A percentile compares a stretch with the other conserved stretches of the same genome.
Conservation (phyloP, 352 stramenopile genomes). For the Peronosclerospora sorghi region DNA sequence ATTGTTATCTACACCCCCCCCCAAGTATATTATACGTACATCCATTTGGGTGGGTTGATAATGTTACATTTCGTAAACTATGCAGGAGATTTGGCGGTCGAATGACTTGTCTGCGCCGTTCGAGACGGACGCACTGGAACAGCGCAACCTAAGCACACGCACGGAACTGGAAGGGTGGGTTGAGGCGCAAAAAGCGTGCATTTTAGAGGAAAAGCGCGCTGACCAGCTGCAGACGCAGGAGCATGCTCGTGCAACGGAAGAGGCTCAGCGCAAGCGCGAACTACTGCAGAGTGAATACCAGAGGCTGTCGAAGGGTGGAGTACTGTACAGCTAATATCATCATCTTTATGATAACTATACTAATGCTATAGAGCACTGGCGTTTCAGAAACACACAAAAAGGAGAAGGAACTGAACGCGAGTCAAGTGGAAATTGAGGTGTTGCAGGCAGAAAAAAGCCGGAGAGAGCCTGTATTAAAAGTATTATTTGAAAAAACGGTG, state of each 20-base stretch:
- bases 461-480: constrained; percentile 50
- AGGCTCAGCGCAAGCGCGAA: constrained; percentile 32
- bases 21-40: too few species aligned
- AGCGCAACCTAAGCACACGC: constrained; percentile 34
- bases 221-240: constrained; percentile 36
- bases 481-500: constrained; percentile 45
- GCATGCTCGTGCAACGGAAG: constrained; percentile 22
- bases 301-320: constrained; percentile 20
- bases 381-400: constrained; percentile 27
- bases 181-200: constrained; percentile 26
- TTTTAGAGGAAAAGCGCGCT: constrained; percentile 31
- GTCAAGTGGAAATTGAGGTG: constrained; percentile 62
- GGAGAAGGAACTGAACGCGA: constrained; percentile 37
- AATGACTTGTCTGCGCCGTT: constrained; percentile 18
- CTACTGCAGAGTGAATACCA: constrained; percentile 34
- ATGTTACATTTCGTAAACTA: too few species aligned
- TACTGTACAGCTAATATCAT: not conserved
- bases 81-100: too few species aligned
- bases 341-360: not conserved
- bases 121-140: constrained; percentile 31
- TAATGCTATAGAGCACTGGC: not conserved
- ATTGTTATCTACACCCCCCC: too few species aligned
- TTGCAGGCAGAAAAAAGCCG: constrained; percentile 45
- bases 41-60: too few species aligned
- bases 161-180: constrained; percentile 36